These are phyloP conservation scores for Pseudoturritis turrita DNA, from an alignment of 345 rosid genomes.

Conservation along the genomic window DNA sequence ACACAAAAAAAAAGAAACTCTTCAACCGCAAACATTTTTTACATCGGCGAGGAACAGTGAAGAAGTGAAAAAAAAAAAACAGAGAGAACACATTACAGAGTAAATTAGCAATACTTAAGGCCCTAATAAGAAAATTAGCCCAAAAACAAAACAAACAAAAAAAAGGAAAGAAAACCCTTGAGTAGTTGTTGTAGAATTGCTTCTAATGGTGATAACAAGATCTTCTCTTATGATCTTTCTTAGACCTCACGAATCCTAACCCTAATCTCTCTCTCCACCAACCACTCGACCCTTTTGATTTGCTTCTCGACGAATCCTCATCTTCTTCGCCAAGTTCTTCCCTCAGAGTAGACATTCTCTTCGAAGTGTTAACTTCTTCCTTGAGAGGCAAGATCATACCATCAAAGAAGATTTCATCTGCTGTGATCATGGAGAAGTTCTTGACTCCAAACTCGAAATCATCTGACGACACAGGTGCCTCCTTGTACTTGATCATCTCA, in stretches of 20 bases:
- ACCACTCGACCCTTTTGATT: constrained; percentile 29
- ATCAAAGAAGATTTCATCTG: constrained; percentile 74
- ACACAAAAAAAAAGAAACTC: constrained; percentile 16
- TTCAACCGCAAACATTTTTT: constrained; percentile 33
- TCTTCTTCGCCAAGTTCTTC: constrained; percentile 57
- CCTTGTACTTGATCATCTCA: constrained; percentile 48
- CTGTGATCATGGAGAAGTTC: constrained; percentile 59
- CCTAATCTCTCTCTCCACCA: constrained; percentile 38
- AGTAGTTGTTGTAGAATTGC: not conserved
- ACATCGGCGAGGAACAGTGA: constrained; percentile 28
- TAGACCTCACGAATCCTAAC: constrained; percentile 27
- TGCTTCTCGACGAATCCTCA: constrained; percentile 16
- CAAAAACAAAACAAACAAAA: not conserved
- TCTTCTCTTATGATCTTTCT: constrained; percentile 32
- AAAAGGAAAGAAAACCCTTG: not conserved
- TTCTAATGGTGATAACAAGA: constrained; percentile 17
- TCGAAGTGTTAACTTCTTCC: constrained; percentile 34
- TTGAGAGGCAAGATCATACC: constrained; percentile 64
- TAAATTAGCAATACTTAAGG: constrained; percentile 2
- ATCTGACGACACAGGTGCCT: constrained; percentile 69
- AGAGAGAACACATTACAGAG: not conserved
- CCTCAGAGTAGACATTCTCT: constrained; percentile 53
- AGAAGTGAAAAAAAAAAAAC: not conserved
- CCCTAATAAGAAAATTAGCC: not conserved
- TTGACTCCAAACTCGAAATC: constrained; percentile 70